Evolutionary conservation across 2,329 filamentous ascomycete genomes (phyloP).

Genomic region (Verticillium tricorpus): DNA sequence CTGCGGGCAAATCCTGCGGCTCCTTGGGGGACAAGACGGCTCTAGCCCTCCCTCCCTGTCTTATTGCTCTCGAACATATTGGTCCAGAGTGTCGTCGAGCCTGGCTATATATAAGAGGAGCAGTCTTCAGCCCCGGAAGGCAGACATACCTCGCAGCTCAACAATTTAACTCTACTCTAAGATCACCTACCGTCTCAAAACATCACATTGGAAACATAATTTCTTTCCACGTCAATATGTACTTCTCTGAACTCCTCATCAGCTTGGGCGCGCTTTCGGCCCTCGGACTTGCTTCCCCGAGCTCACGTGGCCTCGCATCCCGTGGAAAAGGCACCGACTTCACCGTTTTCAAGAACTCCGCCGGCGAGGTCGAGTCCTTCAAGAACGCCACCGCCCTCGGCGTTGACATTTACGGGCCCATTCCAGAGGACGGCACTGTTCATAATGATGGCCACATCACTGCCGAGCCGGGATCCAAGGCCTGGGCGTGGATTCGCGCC

Average conservation of each 20-base stretch:
- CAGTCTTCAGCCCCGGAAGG: neutral
- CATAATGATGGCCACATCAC: slow-evolving; percentile 12
- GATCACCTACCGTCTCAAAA: neutral
- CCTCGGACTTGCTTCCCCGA: neutral
- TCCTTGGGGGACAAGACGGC: too few relatives aligned
- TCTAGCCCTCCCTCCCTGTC: too few relatives aligned
- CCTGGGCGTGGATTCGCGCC: slow-evolving; percentile 15
- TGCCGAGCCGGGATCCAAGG: slow-evolving; percentile 13
- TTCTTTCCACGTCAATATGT: neutral
- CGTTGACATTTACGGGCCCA: slow-evolving; percentile 15
- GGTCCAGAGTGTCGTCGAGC: neutral
- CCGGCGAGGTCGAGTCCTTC: slow-evolving; percentile 4
- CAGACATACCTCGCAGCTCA: neutral
- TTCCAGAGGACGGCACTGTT: slow-evolving; percentile 14
- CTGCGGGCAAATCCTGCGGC: too few relatives aligned
- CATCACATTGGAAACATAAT: neutral
- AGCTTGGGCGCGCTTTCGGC: neutral
- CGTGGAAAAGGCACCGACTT: neutral
- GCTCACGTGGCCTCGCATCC: neutral
- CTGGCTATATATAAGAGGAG: neutral
- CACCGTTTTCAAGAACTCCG: neutral
- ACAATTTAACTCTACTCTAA: too few relatives aligned
- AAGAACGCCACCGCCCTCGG: slow-evolving; percentile 4
- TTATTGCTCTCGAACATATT: too few relatives aligned
- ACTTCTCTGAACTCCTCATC: neutral